These are phyloP conservation scores for Dissophora globulifera DNA, from an alignment of 192 early-diverging fungal genomes.

Conservation along the genomic window DNA sequence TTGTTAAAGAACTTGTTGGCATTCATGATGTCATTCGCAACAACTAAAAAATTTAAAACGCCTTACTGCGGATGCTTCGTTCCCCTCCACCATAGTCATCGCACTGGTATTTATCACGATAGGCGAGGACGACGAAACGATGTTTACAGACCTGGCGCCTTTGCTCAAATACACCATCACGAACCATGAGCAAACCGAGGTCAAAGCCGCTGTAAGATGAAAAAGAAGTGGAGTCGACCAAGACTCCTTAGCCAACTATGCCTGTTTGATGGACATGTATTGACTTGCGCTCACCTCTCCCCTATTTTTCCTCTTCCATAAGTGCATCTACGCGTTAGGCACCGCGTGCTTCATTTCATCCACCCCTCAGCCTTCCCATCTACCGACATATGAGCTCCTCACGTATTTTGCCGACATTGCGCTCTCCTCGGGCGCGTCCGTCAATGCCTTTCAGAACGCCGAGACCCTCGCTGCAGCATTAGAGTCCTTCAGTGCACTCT, in stretches of 20 bases:
- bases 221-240: too few relatives aligned
- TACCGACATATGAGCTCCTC: conserved; percentile 50
- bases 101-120: conserved; percentile 61
- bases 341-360: conserved; percentile 54
- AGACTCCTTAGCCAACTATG: neutral
- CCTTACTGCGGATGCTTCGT: conserved; percentile 64
- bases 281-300: neutral
- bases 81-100: too few relatives aligned
- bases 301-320: neutral
- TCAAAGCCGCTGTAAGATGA: conserved; percentile 62
- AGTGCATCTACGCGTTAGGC: conserved; percentile 51
- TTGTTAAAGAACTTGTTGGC: too few relatives aligned
- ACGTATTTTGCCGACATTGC: conserved; percentile 52
- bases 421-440: conserved; percentile 33
- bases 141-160: conserved; percentile 57
- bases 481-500: conserved; percentile 50
- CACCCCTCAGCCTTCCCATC: conserved; percentile 44
- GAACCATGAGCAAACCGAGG: conserved; percentile 55
- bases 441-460: conserved; percentile 43
- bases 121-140: conserved; percentile 61
- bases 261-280: too few relatives aligned
- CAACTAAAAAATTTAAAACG: conserved; percentile 61
- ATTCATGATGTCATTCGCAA: too few relatives aligned
- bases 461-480: conserved; percentile 41
- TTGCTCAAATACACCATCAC: conserved; percentile 58